Base-by-base conservation (phyloP, 2,329 filamentous ascomycete species). In the Claviceps sp. region DNA sequence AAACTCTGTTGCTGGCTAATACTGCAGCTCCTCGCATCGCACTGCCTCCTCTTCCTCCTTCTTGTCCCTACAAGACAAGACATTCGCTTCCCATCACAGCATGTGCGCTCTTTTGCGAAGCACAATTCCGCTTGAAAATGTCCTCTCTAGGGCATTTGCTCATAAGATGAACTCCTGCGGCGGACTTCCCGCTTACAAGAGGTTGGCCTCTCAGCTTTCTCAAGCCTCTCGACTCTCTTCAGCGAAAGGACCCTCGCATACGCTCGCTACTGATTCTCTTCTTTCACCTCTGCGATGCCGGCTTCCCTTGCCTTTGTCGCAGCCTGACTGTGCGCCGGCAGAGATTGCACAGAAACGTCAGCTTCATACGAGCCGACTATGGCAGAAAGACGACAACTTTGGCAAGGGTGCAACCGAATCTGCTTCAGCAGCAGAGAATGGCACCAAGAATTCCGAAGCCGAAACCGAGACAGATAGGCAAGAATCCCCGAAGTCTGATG, bases 21-120 rank as follows among this genome's bases (percentile, higher is more conserved):
- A 59, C 50, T 46, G 43, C 24, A 22, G 14, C 13, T 26, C 6
- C 43, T 14, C 13, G 43, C 43, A 14, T 44, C n/a, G 42, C 24
- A 37, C 22, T 24, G 30, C 14, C 16, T 22, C 34, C 9, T 34
- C 8, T 55, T 58, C 54, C 60, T 62, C 60, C 56, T 55, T 53
- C 57, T 55, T 54, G 52, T 57, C 57, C 55, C 55, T 56, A 56
- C 59, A 57, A 58, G 59, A 59, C 55, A 53, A 34, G 57, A 57
- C 56, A 58, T 59, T 54, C 55, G 52, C 56, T 54, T 56, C 58
- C 56, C 55, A 24, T 52, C 47, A 55, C 61, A 71, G 61, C 48
- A 78, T 77, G 75, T 72, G 69, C 60, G 68, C 71, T 54, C 60
- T 75, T 53, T 65, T 69, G 59, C 70, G 62, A 69, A 72, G 69